A percentile compares a stretch with the other conserved stretches of the same genome.
phyloP scores from a whole-genome alignment of 1,284 basidiomycete genomes.

The Stygiomarasmius scandens region DNA sequence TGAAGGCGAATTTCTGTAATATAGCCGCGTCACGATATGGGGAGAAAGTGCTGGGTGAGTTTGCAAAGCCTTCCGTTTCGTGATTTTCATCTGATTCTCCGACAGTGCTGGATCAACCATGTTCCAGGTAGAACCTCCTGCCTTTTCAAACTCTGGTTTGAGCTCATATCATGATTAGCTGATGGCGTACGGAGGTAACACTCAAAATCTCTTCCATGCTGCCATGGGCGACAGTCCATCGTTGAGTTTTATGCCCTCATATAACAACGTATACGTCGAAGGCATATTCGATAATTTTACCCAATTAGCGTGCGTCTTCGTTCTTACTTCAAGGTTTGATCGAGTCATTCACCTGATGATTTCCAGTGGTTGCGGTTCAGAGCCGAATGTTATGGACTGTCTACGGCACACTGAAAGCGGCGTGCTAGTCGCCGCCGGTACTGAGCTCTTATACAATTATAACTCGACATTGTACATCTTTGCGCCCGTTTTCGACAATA shows the following conservation, averaged over 20 bases:
- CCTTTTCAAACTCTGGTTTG: neutral
- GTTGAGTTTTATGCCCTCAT: constrained; percentile 2
- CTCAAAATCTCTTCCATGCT: constrained; percentile 1
- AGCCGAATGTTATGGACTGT: neutral
- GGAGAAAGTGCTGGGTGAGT: constrained; percentile 3
- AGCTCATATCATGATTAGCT: neutral
- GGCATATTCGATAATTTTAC: constrained; percentile 4
- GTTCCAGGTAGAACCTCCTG: constrained; percentile 1
- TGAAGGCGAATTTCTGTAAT: neutral
- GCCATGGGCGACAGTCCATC: constrained; percentile 13
- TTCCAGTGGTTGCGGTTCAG: neutral
- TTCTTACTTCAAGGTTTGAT: no score
- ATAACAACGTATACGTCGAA: constrained; percentile 1
- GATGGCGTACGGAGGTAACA: constrained; percentile 2
- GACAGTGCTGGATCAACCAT: constrained; percentile 7
- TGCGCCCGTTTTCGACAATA: constrained; percentile 6
- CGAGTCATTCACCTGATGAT: neutral
- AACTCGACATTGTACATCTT: constrained; percentile 7
- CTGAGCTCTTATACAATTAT: no score
- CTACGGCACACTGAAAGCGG: neutral
- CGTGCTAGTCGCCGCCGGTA: no score
- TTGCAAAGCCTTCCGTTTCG: no score
- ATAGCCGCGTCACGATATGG: constrained; percentile 8
- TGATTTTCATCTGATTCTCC: no score
- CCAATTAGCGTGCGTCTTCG: constrained; percentile 1